Percentiles rank a stretch among this genome's conserved stretches.
Conservation (phyloP, 2,329 filamentous ascomycete genomes). For the Neocucurbitaria cava region DNA sequence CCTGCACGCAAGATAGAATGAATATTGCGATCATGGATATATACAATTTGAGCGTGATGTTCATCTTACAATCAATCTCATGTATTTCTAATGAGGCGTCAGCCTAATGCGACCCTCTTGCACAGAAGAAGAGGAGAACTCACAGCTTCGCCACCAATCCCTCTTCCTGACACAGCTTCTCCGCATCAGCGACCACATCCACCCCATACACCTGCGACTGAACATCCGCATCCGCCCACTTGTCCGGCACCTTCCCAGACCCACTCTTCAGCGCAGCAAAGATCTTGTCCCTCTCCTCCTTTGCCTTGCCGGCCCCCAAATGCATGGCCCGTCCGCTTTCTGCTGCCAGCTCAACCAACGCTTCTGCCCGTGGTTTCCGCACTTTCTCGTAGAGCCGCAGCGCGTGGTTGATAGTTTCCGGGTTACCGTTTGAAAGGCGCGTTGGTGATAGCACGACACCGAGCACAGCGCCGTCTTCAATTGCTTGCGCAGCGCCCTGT, state of each 20-base stretch:
- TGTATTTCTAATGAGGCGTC: background rate
- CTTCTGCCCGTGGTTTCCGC: conserved; percentile 63
- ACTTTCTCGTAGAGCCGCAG: conserved; percentile 64
- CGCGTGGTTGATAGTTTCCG: conserved; percentile 59
- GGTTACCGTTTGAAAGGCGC: conserved; percentile 52
- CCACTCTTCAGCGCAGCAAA: conserved; percentile 58
- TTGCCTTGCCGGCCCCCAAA: conserved; percentile 64
- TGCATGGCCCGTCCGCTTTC: conserved; percentile 62
- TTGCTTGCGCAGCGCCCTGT: conserved; percentile 70
- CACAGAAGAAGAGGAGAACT: background rate
- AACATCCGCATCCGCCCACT: conserved; percentile 61
- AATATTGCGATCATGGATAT: background rate
- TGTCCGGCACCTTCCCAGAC: conserved; percentile 56
- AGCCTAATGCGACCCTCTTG: background rate
- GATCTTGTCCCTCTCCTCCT: conserved; percentile 64
- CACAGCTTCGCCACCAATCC: conserved; percentile 34
- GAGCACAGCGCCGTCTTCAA: conserved; percentile 68
- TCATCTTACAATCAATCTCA: background rate
- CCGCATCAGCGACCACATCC: conserved; percentile 55
- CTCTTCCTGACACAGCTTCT: conserved; percentile 51
- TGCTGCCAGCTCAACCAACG: conserved; percentile 63
- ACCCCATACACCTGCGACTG: conserved; percentile 58
- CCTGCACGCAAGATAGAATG: background rate
- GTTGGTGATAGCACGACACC: conserved; percentile 59
- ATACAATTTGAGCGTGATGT: background rate